Evolutionary conservation across 441 rosid genomes (phyloP), one percentile per base, ranked within the genome.

Genomic region (Brassica hybrid): DNA sequence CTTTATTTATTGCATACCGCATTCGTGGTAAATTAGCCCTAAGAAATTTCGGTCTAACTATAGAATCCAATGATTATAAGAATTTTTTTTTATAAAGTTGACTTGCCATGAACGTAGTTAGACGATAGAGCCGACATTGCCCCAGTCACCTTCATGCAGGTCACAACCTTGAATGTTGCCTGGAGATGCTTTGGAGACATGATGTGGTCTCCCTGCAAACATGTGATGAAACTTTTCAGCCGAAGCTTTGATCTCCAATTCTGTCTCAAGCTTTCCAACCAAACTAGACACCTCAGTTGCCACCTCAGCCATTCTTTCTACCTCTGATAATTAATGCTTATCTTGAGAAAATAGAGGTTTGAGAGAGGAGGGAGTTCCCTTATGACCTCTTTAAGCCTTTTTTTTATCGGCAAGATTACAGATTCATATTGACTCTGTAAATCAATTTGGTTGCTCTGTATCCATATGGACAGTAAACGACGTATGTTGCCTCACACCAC

Each of bases 151-250:
- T 34, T 76, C 79, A 0, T 68, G 79, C 6, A 76, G 69, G 21
- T 76, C 79, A 48, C 79, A 76, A 8, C 73, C 1, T 0, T 52
- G 62, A 7, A 76, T 61, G 13, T 67, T 69, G 4, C 63, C 69
- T n/a, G 79, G 79, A 60, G 30, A 1, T 48, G 79, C 69, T 27
- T 70, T 76, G 34, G 85, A 65, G 17, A 79, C 50, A 21, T 73
- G 76, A 25, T 79, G 74, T 36, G 66, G 74, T 34, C 38, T 41
- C 7, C 21, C 66, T 0, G 56, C 23, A 64, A 79, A 64, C 52
- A 76, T 64, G 59, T 68, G 68, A 67, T 62, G 81, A 45, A 79
- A 72, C 65, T 76, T 65, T n/a, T 41, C 80, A 0, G 85, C 65
- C 2, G 77, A 74, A 14, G 76, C 63, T 18, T 56, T 56, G 61